These are phyloP conservation scores for Diaporthe amygdali DNA, from an alignment of 2,329 filamentous ascomycete genomes.

Conservation along the genomic window DNA sequence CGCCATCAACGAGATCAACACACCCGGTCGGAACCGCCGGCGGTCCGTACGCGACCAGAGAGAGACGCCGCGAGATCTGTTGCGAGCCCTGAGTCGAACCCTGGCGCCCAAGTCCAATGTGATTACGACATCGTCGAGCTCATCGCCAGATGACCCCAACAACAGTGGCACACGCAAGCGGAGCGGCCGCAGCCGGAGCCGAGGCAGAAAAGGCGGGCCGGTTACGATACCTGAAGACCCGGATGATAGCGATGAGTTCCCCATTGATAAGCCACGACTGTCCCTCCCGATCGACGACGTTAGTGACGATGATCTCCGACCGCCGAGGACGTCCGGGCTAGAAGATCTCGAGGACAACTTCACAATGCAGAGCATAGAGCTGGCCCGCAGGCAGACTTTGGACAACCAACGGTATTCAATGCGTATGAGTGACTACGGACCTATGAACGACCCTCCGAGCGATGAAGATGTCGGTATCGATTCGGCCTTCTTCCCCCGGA, in stretches of 20 bases:
- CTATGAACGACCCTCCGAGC: conserved; percentile 40
- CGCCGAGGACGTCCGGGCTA: conserved; percentile 58
- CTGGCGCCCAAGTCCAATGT: conserved; percentile 55
- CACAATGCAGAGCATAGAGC: conserved; percentile 64
- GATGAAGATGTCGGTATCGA: conserved; percentile 50
- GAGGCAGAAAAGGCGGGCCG: conserved; percentile 31
- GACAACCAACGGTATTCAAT: conserved; percentile 49
- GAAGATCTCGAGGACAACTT: conserved; percentile 59
- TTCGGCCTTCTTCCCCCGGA: conserved; percentile 58
- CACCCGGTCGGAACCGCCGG: conserved; percentile 63
- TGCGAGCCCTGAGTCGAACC: conserved; percentile 59
- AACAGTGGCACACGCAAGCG: conserved; percentile 27
- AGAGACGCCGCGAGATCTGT: conserved; percentile 58
- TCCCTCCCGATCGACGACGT: conserved; percentile 60
- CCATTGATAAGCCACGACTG: conserved; percentile 56
- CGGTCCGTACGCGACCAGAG: conserved; percentile 61
- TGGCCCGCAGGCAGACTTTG: conserved; percentile 55
- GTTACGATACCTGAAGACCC: conserved; percentile 41
- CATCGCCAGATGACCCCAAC: conserved; percentile 41
- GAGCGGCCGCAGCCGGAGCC: conserved; percentile 30
- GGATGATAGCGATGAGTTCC: conserved; percentile 57
- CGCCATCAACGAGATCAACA: conserved; percentile 63
- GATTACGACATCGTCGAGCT: conserved; percentile 48
- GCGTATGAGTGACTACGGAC: conserved; percentile 56
- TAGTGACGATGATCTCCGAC: conserved; percentile 55